Evolutionary conservation across 257 asterid genomes (phyloP).

Genomic region (Primulina tabacum): DNA sequence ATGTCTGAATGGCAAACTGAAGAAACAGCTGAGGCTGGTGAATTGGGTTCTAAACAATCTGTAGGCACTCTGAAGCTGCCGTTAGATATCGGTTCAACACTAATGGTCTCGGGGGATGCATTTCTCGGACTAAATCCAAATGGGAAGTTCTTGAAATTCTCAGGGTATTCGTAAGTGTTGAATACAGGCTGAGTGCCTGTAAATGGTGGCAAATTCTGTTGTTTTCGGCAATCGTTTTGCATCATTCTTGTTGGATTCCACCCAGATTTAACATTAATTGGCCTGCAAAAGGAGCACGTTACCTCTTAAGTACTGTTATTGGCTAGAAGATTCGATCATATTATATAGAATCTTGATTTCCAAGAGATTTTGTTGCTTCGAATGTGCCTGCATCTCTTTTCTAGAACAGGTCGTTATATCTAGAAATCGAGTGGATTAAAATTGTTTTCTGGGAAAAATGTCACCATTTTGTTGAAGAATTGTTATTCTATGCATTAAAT

Average conservation of each 20-base stretch:
- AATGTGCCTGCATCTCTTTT: background rate
- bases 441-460: too few species aligned
- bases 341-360: background rate
- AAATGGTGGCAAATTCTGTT: constrained; percentile 34
- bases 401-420: background rate
- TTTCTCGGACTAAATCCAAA: constrained; percentile 45
- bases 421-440: too few species aligned
- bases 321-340: background rate
- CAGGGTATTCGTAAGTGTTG: constrained; percentile 24
- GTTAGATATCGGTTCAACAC: constrained; percentile 45
- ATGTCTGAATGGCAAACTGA: constrained; percentile 43
- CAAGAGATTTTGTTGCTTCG: background rate
- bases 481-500: background rate
- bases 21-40: constrained; percentile 56
- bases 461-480: background rate
- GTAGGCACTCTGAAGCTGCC: constrained; percentile 42
- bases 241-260: constrained; percentile 39
- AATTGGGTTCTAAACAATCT: constrained; percentile 44
- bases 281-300: constrained; percentile 37
- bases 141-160: constrained; percentile 34
- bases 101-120: constrained; percentile 64
- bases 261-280: constrained; percentile 50
- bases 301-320: background rate
- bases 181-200: constrained; percentile 28
- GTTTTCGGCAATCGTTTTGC: constrained; percentile 33